Evolutionary conservation across 768 basidiomycete species (phyloP), one percentile per base, ranked within the genome.

Genomic region (Hortiboletus flavorubellus): DNA sequence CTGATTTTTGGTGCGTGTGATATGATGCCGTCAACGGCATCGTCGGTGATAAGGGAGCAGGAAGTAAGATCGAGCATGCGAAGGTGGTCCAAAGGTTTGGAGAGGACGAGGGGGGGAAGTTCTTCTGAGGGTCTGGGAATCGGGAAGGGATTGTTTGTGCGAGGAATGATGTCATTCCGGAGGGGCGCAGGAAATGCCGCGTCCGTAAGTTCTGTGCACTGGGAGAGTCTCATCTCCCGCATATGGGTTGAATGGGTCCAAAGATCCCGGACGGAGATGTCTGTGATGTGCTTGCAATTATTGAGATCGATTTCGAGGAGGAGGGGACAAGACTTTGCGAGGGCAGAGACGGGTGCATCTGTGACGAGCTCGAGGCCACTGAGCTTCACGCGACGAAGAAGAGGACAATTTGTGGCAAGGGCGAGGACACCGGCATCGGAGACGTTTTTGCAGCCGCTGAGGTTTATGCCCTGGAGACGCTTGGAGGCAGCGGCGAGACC

Each of bases 261-360:
- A 33, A 98, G 80, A 59, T 92, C 86, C 51, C 92, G 86, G 53
- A 94, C 76, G 31, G 90, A 80, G 14, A 77, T 68, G 66, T 97
- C 87, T 16, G 92, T 88, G 65, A 98, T 80, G 51, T 76, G 77
- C 55, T 81, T 79, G 75, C 94, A 94, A 58, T 85, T 80, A 65
- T 91, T 87, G 64, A 99, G 85, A 73, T 99, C 97, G 61, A 98
- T 85, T 72, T 99, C 97, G 53, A 99, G 82, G 26, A 99, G 81
- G 48, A 93, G 79, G 1, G 91, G 89, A 67, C 93, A 96, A 5
- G 78, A 79, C 57, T 80, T 80, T 34, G 89, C 89, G 48, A 99
- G 79, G 33, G 85, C 80, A 34, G 86, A 81, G 61, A 99, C 78
- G 29, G 93, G 78, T 26, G 70, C 70, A 64, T 96, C 91, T 0